These are phyloP conservation scores for Leccinellum albellum DNA, from an alignment of 768 basidiomycete species.

Conservation along the genomic window DNA sequence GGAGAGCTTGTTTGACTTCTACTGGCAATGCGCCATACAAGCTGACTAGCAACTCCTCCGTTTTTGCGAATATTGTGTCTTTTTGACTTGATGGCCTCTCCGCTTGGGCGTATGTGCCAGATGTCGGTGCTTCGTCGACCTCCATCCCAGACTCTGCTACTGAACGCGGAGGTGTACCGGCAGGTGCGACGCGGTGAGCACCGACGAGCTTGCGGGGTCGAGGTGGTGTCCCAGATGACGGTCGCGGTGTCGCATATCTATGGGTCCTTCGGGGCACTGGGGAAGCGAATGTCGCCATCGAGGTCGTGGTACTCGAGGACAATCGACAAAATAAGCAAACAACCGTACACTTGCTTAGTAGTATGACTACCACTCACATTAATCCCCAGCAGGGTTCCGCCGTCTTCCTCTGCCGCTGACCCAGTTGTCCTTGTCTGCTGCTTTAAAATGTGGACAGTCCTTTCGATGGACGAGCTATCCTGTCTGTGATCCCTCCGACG, in stretches of 20 bases:
- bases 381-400: slow-evolving; percentile 49
- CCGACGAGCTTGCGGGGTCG: slow-evolving; percentile 26
- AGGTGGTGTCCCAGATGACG: slow-evolving; percentile 23
- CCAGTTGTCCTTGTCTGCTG: slow-evolving; percentile 75
- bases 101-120: slow-evolving; percentile 34
- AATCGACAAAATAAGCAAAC: slow-evolving; percentile 5
- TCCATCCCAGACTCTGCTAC: slow-evolving; percentile 60
- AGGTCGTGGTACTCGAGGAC: slow-evolving; percentile 4
- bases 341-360: not conserved
- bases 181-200: slow-evolving; percentile 18
- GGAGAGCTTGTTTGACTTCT: slow-evolving; percentile 70
- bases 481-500: slow-evolving; percentile 10
- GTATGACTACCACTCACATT: slow-evolving; percentile 8
- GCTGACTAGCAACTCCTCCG: slow-evolving; percentile 61
- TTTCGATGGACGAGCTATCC: slow-evolving; percentile 71
- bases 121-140: slow-evolving; percentile 51
- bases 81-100: slow-evolving; percentile 34
- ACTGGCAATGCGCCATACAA: slow-evolving; percentile 69
- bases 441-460: slow-evolving; percentile 79
- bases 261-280: slow-evolving; percentile 56
- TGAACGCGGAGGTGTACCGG: slow-evolving; percentile 26
- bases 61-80: slow-evolving; percentile 60
- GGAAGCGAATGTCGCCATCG: slow-evolving; percentile 52
- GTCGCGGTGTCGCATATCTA: slow-evolving; percentile 27
- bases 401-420: slow-evolving; percentile 55